phyloP scores from a whole-genome alignment of 2,329 filamentous ascomycete genomes.

The Aspergillus clavatus region DNA sequence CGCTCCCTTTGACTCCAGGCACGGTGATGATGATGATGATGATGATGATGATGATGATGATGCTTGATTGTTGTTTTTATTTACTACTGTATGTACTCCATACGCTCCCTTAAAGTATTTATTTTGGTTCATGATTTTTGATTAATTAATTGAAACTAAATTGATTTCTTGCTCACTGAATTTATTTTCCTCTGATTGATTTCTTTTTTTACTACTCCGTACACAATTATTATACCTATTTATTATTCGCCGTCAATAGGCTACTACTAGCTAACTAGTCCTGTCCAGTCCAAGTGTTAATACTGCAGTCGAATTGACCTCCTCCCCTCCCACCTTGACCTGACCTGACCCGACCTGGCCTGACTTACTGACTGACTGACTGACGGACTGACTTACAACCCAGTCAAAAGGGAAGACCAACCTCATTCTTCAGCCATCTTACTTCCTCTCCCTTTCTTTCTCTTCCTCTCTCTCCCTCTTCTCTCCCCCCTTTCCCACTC shows the following conservation, averaged over 20 bases:
- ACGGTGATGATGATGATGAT: too few species aligned
- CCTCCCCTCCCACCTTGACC: slow-evolving; percentile 12
- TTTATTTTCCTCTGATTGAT: slow-evolving; percentile 7
- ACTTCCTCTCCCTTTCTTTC: slow-evolving; percentile 14
- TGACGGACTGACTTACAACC: too few species aligned
- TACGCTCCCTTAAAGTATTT: too few species aligned
- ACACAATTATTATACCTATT: slow-evolving; percentile 5
- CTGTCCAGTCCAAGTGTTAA: too few species aligned
- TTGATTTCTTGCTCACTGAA: slow-evolving; percentile 5
- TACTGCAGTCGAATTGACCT: slow-evolving; percentile 3
- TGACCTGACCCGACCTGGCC: too few species aligned
- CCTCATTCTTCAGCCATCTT: slow-evolving; percentile 10
- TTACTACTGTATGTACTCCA: too few species aligned
- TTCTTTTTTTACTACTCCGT: slow-evolving; percentile 3
- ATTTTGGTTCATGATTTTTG: too few species aligned
- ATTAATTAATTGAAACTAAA: too few species aligned
- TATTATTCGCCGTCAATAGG: slow-evolving; percentile 16
- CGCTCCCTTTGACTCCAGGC: too few species aligned
- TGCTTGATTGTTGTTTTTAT: too few species aligned
- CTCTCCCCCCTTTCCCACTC: slow-evolving; percentile 12
- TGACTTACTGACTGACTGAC: slow-evolving; percentile 12
- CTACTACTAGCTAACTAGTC: slow-evolving; percentile 12
- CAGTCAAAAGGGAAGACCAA: slow-evolving; percentile 13
- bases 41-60: too few species aligned
- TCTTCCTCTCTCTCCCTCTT: slow-evolving; percentile 18